A percentile compares a stretch with the other conserved stretches of the same genome.
phyloP scores from a whole-genome alignment of 371 early-diverging fungal genomes.

The Mucor irregularis region DNA sequence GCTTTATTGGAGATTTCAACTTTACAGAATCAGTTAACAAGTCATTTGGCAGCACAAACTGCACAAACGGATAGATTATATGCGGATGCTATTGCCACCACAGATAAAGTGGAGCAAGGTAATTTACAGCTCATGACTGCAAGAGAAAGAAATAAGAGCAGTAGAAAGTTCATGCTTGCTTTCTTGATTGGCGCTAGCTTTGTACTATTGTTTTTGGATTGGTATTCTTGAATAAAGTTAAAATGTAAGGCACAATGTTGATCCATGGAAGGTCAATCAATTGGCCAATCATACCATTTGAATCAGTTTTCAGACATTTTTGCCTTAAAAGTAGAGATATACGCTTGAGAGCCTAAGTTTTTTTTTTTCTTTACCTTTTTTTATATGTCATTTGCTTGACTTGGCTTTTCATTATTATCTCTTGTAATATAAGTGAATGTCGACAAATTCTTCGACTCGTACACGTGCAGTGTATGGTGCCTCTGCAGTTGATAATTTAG shows the following conservation, averaged over 20 bases:
- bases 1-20: slow-evolving; percentile 70
- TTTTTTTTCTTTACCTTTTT: slow-evolving; percentile 2
- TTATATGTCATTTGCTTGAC: slow-evolving; percentile 15
- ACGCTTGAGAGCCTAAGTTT: neutral
- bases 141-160: slow-evolving; percentile 53
- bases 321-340: too few relatives aligned
- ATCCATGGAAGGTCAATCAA: too few relatives aligned
- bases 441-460: slow-evolving; percentile 40
- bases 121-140: slow-evolving; percentile 59
- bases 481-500: slow-evolving; percentile 23
- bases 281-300: too few relatives aligned
- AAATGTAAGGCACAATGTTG: too few relatives aligned
- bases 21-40: slow-evolving; percentile 62
- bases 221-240: slow-evolving; percentile 67
- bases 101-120: slow-evolving; percentile 58
- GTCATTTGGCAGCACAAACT: slow-evolving; percentile 67
- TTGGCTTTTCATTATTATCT: neutral
- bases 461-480: slow-evolving; percentile 43
- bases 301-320: too few relatives aligned
- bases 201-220: slow-evolving; percentile 71
- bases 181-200: slow-evolving; percentile 65
- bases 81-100: slow-evolving; percentile 65
- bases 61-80: slow-evolving; percentile 69
- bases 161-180: slow-evolving; percentile 64
- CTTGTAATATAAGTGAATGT: slow-evolving; percentile 29